These are phyloP conservation scores for Parastagonospora nodorum DNA, from an alignment of 2,329 filamentous ascomycete species.

Conservation along the genomic window DNA sequence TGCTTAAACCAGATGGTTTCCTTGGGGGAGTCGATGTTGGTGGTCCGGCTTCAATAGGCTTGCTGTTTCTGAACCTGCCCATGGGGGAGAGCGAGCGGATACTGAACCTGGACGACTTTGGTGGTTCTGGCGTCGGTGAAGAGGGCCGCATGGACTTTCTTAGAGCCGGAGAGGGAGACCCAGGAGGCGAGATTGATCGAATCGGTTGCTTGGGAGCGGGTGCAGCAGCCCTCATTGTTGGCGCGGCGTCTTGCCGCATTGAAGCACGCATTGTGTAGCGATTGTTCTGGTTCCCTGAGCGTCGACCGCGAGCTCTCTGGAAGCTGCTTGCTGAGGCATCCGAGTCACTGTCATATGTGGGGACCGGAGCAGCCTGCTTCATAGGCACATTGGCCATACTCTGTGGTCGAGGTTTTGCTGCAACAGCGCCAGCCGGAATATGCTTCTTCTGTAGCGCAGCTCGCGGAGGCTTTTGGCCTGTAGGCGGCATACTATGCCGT, in stretches of 20 bases:
- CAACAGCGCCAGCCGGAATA: slow-evolving; percentile 33
- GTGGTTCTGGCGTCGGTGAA: slow-evolving; percentile 35
- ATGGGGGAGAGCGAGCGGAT: slow-evolving; percentile 73
- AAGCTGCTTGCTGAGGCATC: slow-evolving; percentile 73
- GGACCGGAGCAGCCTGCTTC: slow-evolving; percentile 23
- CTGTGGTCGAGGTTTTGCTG: slow-evolving; percentile 31
- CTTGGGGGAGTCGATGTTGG: slow-evolving; percentile 19
- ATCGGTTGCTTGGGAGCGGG: slow-evolving; percentile 41
- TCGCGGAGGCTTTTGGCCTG: slow-evolving; percentile 32
- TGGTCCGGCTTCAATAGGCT: slow-evolving; percentile 16
- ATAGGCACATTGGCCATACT: slow-evolving; percentile 24
- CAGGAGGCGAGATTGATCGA: slow-evolving; percentile 49
- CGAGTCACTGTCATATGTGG: slow-evolving; percentile 48
- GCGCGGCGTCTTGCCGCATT: slow-evolving; percentile 61
- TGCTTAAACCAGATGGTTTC: slow-evolving; percentile 23
- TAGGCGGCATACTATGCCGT: slow-evolving; percentile 35
- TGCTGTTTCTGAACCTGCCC: slow-evolving; percentile 55
- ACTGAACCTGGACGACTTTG: slow-evolving; percentile 63
- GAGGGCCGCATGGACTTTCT: slow-evolving; percentile 41
- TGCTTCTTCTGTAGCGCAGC: slow-evolving; percentile 48
- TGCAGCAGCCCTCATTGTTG: slow-evolving; percentile 36
- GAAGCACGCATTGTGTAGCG: slow-evolving; percentile 70
- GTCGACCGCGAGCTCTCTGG: slow-evolving; percentile 60
- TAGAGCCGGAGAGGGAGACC: slow-evolving; percentile 30
- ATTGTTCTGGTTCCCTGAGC: slow-evolving; percentile 46